A percentile compares a stretch with the other conserved stretches of the same genome.
Evolutionary conservation across 169 alveolate species (phyloP).

Genomic region (Plasmodium blacklocki): DNA sequence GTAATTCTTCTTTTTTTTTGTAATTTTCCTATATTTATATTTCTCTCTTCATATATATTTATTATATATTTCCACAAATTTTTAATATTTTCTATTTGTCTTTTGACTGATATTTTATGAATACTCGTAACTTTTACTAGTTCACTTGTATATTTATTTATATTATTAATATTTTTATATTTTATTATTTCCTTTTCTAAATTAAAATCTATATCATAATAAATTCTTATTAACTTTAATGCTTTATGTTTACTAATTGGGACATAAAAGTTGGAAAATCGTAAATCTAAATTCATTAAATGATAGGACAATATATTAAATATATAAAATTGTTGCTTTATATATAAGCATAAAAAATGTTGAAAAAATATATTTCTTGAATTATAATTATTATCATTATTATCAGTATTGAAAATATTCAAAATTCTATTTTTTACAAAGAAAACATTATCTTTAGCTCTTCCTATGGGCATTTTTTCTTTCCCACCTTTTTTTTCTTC

Average conservation of each 20-base stretch:
- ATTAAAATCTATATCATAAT: conserved; percentile 60
- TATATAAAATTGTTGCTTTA: conserved; percentile 62
- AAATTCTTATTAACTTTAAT: conserved; percentile 39
- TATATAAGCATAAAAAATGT: conserved; percentile 56
- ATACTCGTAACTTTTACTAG: conserved; percentile 48
- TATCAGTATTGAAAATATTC: conserved; percentile 59
- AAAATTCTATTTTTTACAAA: conserved; percentile 38
- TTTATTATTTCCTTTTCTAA: conserved; percentile 62
- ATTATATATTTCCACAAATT: conserved; percentile 60
- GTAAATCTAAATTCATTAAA: conserved; percentile 57
- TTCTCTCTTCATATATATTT: conserved; percentile 54
- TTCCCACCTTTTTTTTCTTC: background rate
- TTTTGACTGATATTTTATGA: conserved; percentile 64
- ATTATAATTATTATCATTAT: conserved; percentile 25
- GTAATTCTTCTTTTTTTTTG: conserved; percentile 45
- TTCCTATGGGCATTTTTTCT: background rate
- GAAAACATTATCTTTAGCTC: conserved; percentile 53
- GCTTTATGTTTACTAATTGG: conserved; percentile 60
- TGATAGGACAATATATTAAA: conserved; percentile 63
- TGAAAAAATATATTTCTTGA: conserved; percentile 48
- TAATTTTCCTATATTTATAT: conserved; percentile 35
- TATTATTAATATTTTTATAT: conserved; percentile 57
- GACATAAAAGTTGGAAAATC: conserved; percentile 54
- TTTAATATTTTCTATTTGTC: conserved; percentile 73
- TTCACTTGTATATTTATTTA: conserved; percentile 45